Evolutionary conservation across 2,329 filamentous ascomycete genomes (phyloP).

Genomic region (Arachnomyces sp.): DNA sequence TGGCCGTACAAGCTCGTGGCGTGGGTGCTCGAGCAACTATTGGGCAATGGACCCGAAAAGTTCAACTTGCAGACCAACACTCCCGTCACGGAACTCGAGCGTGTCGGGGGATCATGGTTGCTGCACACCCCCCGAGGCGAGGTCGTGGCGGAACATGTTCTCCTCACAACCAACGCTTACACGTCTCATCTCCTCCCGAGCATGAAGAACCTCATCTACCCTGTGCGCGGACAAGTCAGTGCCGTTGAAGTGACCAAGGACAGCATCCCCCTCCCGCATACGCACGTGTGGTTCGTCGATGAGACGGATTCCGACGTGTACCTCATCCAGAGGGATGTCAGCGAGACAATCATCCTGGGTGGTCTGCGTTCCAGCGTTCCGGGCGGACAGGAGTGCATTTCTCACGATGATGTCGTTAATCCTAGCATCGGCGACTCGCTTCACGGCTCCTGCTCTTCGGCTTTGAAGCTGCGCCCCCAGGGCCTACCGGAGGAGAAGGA

Average conservation of each 20-base stretch:
- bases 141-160: conserved; percentile 37
- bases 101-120: conserved; percentile 3
- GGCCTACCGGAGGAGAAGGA: conserved; percentile 32
- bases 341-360: neutral
- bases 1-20: neutral
- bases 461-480: no score
- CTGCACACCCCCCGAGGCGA: conserved; percentile 39
- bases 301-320: neutral
- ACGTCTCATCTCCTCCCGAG: conserved; percentile 38
- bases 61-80: conserved; percentile 26
- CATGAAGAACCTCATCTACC: conserved; percentile 44
- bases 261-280: conserved; percentile 13
- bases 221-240: conserved; percentile 45
- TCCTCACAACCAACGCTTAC: conserved; percentile 50
- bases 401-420: conserved; percentile 21
- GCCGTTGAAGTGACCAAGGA: conserved; percentile 29
- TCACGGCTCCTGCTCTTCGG: no score
- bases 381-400: conserved; percentile 15
- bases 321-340: neutral
- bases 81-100: conserved; percentile 17
- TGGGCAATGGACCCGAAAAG: neutral
- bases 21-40: neutral
- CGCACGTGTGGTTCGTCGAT: neutral
- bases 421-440: no score
- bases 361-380: conserved; percentile 9